Conservation (phyloP, 176 grass and related monocot species). For the Lolium perenne region DNA sequence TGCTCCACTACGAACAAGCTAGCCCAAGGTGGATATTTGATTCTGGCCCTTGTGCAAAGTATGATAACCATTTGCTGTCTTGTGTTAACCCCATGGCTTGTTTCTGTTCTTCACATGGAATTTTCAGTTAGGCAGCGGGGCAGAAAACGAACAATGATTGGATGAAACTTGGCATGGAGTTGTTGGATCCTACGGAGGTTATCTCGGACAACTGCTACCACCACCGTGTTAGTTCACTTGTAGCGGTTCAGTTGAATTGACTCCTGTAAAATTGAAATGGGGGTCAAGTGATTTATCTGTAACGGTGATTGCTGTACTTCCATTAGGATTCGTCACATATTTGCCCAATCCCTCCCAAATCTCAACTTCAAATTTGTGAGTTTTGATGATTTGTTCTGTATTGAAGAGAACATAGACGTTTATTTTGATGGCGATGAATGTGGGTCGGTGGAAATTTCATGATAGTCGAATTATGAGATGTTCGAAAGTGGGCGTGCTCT, state of each 20-base stretch:
- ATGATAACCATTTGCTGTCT: not conserved
- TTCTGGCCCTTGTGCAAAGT: not conserved
- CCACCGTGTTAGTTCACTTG: not conserved
- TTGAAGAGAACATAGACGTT: not conserved
- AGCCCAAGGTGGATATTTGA: slow-evolving; percentile 65
- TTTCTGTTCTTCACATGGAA: slow-evolving; percentile 5
- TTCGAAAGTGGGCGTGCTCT: not conserved
- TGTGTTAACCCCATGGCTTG: not conserved
- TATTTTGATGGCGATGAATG: not conserved
- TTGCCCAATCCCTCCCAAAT: no score
- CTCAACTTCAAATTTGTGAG: not conserved
- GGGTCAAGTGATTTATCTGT: not conserved
- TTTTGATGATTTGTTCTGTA: not conserved
- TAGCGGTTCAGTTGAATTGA: not conserved
- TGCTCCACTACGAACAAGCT: slow-evolving; percentile 89
- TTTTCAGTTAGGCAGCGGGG: slow-evolving; percentile 76
- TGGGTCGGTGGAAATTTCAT: not conserved
- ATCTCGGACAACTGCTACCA: not conserved
- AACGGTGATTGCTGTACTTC: slow-evolving; percentile 9
- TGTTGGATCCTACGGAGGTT: not conserved
- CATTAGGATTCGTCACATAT: not conserved
- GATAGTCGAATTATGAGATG: not conserved
- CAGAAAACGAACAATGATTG: slow-evolving; percentile 85
- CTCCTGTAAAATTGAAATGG: not conserved
- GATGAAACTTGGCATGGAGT: slow-evolving; percentile 38